Conservation (phyloP, 164 flowering plant species). For the Taxillus chinensis region DNA sequence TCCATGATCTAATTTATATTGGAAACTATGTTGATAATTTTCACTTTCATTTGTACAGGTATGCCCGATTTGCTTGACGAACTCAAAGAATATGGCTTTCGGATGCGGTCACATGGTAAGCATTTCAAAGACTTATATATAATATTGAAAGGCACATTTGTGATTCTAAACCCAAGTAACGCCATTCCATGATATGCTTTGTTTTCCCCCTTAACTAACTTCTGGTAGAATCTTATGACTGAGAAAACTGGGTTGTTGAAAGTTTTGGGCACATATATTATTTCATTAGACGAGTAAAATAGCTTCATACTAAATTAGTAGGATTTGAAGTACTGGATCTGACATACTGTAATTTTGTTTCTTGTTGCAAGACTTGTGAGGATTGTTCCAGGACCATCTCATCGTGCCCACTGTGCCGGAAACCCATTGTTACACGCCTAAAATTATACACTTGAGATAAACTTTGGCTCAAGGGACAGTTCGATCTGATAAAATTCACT, state of each 20-base stretch:
- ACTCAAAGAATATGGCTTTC: slow-evolving; percentile 80
- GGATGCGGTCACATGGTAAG: slow-evolving; percentile 84
- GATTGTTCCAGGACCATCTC: slow-evolving; percentile 54
- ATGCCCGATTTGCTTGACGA: slow-evolving; percentile 81
- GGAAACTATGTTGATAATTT: not conserved
- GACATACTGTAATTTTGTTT: not conserved
- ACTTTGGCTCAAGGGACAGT: not conserved
- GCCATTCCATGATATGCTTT: not conserved
- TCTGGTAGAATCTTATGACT: too few relatives aligned
- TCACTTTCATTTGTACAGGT: slow-evolving; percentile 24
- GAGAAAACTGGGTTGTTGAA: not conserved
- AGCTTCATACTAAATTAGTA: not conserved
- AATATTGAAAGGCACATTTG: not conserved
- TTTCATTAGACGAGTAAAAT: not conserved
- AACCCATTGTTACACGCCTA: slow-evolving; percentile 57
- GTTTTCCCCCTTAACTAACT: not conserved
- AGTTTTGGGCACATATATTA: not conserved
- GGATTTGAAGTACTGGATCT: not conserved
- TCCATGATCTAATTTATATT: not conserved
- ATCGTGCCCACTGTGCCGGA: slow-evolving; percentile 61
- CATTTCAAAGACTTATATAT: not conserved
- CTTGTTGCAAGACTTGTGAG: slow-evolving; percentile 54
- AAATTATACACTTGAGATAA: slow-evolving; percentile 35
- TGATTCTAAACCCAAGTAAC: not conserved
- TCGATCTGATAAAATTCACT: too few relatives aligned